Evolutionary conservation across 2,329 filamentous ascomycete genomes (phyloP).

Genomic region (Pseudogymnoascus sp.): DNA sequence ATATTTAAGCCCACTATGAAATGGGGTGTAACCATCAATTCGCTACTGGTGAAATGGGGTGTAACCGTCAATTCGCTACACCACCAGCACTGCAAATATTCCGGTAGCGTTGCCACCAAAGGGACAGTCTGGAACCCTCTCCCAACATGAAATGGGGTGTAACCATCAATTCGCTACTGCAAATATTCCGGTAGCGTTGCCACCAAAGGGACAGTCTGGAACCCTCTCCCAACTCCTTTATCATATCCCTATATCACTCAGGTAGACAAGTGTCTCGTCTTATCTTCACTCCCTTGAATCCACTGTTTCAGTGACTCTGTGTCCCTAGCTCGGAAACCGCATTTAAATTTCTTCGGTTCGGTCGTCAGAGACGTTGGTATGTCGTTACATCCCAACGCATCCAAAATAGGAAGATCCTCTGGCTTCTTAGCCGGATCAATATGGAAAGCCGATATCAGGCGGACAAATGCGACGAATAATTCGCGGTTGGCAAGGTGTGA

Average conservation of each 20-base stretch:
- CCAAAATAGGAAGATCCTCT: constrained; percentile 43
- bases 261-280: constrained; percentile 11
- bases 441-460: constrained; percentile 50
- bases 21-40: not conserved
- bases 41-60: too few species aligned
- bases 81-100: too few species aligned
- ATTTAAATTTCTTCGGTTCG: constrained; percentile 56
- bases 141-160: too few species aligned
- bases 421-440: constrained; percentile 40
- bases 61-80: too few species aligned
- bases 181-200: not conserved
- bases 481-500: constrained; percentile 56
- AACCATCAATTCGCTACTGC: not conserved
- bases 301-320: constrained; percentile 38
- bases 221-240: not conserved
- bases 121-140: not conserved
- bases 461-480: constrained; percentile 51
- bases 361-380: constrained; percentile 51
- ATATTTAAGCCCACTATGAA: not conserved
- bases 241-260: not conserved
- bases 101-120: not conserved
- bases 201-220: not conserved
- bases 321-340: constrained; percentile 43
- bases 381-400: constrained; percentile 48
- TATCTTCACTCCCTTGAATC: constrained; percentile 37